Conservation (phyloP, 2,329 filamentous ascomycete species). For the Epichloe coenophiala region DNA sequence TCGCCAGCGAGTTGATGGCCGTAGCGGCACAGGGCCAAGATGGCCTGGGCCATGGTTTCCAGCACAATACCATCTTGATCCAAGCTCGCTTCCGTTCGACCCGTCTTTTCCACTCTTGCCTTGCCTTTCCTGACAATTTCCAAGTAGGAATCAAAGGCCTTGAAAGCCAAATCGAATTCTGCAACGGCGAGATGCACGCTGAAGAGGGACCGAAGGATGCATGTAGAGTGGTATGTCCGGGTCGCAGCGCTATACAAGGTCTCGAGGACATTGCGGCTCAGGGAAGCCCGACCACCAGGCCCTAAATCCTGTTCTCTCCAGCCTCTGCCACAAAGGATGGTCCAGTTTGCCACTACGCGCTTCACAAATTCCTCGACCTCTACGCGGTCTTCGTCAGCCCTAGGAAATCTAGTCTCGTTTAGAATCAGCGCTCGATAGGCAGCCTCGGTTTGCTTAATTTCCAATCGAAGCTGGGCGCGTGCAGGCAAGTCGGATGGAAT, state of each 20-base stretch:
- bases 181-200: slow-evolving; percentile 75
- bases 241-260: slow-evolving; percentile 81
- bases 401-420: slow-evolving; percentile 69
- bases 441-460: slow-evolving; percentile 66
- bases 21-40: slow-evolving; percentile 71
- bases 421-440: slow-evolving; percentile 71
- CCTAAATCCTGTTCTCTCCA: slow-evolving; percentile 77
- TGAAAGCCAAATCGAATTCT: slow-evolving; percentile 84
- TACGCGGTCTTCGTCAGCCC: slow-evolving; percentile 62
- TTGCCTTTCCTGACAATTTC: slow-evolving; percentile 79
- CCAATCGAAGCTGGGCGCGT: slow-evolving; percentile 53
- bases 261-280: slow-evolving; percentile 68
- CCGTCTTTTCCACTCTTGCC: slow-evolving; percentile 67
- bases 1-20: slow-evolving; percentile 62
- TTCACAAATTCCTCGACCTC: slow-evolving; percentile 76
- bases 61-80: slow-evolving; percentile 70
- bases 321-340: slow-evolving; percentile 59
- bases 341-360: slow-evolving; percentile 74
- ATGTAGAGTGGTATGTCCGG: slow-evolving; percentile 89
- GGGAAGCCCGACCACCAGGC: slow-evolving; percentile 60
- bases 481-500: slow-evolving; percentile 36
- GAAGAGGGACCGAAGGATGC: slow-evolving; percentile 76
- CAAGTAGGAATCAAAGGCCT: slow-evolving; percentile 82
- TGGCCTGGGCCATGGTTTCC: slow-evolving; percentile 65
- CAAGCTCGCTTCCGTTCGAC: slow-evolving; percentile 54